A percentile compares a stretch with the other conserved stretches of the same genome.
Conservation (phyloP, 2,329 filamentous ascomycete genomes). For the Trichoderma polysporum region DNA sequence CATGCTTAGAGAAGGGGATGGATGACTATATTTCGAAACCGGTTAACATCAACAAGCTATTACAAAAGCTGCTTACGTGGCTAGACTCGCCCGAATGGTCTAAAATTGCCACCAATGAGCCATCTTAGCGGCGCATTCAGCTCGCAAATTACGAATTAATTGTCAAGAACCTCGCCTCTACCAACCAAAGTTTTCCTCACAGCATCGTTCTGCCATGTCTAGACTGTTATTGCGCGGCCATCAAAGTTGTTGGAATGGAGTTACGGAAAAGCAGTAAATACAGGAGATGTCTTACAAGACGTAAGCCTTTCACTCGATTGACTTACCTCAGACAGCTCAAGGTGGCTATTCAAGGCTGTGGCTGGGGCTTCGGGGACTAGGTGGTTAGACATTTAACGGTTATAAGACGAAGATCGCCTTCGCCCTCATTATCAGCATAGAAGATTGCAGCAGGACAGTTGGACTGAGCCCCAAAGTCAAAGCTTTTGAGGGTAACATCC, state of each 20-base stretch:
- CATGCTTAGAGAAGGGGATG: conserved; percentile 55
- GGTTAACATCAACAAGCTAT: conserved; percentile 39
- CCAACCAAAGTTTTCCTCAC: background rate
- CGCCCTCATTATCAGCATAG: background rate
- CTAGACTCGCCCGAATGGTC: conserved; percentile 17
- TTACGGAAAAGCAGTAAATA: background rate
- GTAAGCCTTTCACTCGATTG: background rate
- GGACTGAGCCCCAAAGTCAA: background rate
- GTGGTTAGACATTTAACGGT: background rate
- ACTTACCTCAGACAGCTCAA: background rate
- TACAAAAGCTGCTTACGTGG: conserved; percentile 31
- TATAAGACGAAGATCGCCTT: background rate
- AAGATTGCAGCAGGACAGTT: background rate
- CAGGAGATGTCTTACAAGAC: background rate
- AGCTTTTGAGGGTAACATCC: background rate
- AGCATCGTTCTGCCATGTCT: background rate
- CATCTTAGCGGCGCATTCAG: background rate
- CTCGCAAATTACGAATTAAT: background rate
- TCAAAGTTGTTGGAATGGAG: background rate
- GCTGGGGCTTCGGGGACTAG: background rate
- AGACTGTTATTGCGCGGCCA: background rate
- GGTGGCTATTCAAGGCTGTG: background rate
- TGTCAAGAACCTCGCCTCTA: background rate
- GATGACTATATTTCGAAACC: conserved; percentile 57
- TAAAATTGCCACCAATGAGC: background rate